Percentiles rank a stretch among this genome's conserved stretches.
Evolutionary conservation across 164 flowering plant species (phyloP).

Genomic region (Chloranthus sessilifolius): DNA sequence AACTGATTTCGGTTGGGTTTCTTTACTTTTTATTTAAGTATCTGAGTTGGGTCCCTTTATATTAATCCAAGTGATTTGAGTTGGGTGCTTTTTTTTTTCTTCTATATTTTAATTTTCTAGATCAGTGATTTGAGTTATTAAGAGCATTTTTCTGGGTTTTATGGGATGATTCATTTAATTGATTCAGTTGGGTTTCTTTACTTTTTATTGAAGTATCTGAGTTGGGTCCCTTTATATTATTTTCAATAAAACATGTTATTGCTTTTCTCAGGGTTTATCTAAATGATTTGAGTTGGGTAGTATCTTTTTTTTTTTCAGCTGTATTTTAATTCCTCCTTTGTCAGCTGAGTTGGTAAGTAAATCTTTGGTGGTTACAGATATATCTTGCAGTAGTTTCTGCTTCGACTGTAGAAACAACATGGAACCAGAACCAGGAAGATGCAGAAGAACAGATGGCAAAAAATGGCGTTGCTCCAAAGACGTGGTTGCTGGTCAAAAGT

Average conservation of each 20-base stretch:
- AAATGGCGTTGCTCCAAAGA: conserved; percentile 40
- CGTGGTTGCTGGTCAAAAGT: conserved; percentile 43
- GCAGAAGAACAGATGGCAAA: conserved; percentile 66
- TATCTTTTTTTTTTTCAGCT: background rate
- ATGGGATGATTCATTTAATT: too few species aligned
- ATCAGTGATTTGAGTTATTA: too few species aligned
- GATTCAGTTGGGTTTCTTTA: background rate
- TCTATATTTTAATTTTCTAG: too few species aligned
- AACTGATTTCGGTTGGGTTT: background rate
- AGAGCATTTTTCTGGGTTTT: too few species aligned
- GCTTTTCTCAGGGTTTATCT: background rate
- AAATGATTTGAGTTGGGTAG: background rate
- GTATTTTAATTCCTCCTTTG: too few species aligned
- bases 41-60: background rate
- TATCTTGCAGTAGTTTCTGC: conserved; percentile 19
- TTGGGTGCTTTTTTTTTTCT: background rate
- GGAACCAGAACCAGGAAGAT: conserved; percentile 57
- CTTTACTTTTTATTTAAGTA: background rate
- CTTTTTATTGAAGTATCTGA: background rate
- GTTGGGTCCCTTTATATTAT: background rate
- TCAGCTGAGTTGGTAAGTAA: background rate
- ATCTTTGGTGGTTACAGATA: conserved; percentile 10
- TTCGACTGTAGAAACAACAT: conserved; percentile 26
- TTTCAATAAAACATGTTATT: background rate
- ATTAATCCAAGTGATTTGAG: background rate